Conservation (phyloP, 1,284 basidiomycete genomes). For the Agroathelia rolfsii region DNA sequence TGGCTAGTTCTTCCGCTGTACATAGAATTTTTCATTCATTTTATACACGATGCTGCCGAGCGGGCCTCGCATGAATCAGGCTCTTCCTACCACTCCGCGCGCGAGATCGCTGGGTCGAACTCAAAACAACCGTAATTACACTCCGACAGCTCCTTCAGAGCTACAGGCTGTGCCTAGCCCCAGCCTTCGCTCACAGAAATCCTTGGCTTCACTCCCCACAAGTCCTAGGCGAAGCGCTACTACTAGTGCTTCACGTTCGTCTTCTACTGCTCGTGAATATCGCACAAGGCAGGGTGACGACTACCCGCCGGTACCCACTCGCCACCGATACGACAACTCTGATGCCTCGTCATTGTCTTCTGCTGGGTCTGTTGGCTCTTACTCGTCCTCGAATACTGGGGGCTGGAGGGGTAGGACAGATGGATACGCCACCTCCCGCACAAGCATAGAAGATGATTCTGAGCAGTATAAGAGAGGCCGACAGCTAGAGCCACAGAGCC, state of each 20-base stretch:
- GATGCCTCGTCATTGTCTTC: constrained; percentile 22
- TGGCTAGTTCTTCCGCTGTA: too few species aligned
- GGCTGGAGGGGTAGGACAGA: constrained; percentile 17
- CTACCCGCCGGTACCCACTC: constrained; percentile 10
- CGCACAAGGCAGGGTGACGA: too few species aligned
- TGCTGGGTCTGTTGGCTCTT: constrained; percentile 16
- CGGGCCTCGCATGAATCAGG: constrained; percentile 18
- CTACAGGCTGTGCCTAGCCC: constrained; percentile 2
- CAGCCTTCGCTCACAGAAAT: constrained; percentile 17
- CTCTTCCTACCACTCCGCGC: constrained; percentile 9
- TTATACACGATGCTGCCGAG: too few species aligned
- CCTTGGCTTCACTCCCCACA: constrained; percentile 14
- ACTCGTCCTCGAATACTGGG: constrained; percentile 15
- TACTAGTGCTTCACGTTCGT: too few species aligned
- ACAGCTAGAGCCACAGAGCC: too few species aligned
- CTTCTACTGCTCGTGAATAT: too few species aligned
- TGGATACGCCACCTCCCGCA: constrained; percentile 31
- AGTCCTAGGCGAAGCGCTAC: constrained; percentile 10
- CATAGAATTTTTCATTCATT: too few species aligned
- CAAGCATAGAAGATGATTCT: constrained; percentile 32
- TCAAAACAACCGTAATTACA: constrained; percentile 1
- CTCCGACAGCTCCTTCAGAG: neutral
- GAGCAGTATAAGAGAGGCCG: too few species aligned
- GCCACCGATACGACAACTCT: constrained; percentile 13
- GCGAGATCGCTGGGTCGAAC: constrained; percentile 13